Evolutionary conservation across 441 rosid genomes (phyloP), one percentile per base, ranked within the genome.

Genomic region (Viola pubescens): DNA sequence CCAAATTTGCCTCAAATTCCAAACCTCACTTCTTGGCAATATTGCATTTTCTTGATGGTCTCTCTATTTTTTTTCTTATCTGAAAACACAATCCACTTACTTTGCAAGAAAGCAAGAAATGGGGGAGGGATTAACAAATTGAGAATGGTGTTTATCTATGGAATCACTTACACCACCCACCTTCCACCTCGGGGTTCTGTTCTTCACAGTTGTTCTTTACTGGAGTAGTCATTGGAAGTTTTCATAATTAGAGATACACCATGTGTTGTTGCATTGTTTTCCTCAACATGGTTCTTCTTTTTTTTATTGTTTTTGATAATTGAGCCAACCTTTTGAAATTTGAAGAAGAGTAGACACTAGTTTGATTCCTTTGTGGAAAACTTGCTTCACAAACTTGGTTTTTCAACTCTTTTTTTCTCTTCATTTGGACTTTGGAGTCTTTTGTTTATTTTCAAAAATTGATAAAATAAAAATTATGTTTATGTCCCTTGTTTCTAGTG

Each of bases 221-320:
- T 65, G 61, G 63, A 52, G 49, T 34, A 64, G 62, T 66, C 59
- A 44, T 57, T 40, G 43, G 60, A 42, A 44, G 54, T 42, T 59
- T 60, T 38, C 57, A 41, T 56, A 51, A 37, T 43, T 58, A 54
- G 61, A 49, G 47, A 69, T 57, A 62, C 71, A 19, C 69, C 94
- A 89, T 79, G 97, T 89, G 94, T 61, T 75, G 52, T 58, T 83
- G 83, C 97, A 80, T 87, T 56, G 94, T 79, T 83, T 89, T 87
- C 88, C 77, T 68, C 77, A 79, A 79, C 9, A 14, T 57, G 47
- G 76, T 61, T 73, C 69, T 73, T 63, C 46, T 66, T 54, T 59
- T 60, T 62, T 68, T 78, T 80, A 75, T 77, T 72, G 48, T 64
- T 75, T 73, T 81, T 71, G 82, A 70, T 74, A 66, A 49, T 37